A percentile compares a stretch with the other conserved stretches of the same genome.
Conservation (phyloP, 768 basidiomycete genomes). For the Pholiota molesta region DNA sequence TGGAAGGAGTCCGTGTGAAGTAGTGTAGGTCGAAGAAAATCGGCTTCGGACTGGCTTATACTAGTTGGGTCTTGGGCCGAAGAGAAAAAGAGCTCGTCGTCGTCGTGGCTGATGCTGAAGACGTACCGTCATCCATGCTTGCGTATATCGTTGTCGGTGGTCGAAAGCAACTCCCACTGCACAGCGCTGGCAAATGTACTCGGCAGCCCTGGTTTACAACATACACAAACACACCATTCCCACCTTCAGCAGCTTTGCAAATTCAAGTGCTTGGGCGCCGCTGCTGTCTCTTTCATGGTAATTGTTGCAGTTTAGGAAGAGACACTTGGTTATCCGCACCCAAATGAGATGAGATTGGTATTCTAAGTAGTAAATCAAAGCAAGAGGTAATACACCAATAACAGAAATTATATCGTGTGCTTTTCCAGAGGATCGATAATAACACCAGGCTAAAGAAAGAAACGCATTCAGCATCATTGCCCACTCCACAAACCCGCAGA, state of each 20-base stretch:
- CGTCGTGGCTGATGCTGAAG: slow-evolving; percentile 75
- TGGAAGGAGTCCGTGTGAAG: slow-evolving; percentile 27
- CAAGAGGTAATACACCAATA: background rate
- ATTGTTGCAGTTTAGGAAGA: too few relatives aligned
- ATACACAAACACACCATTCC: slow-evolving; percentile 13
- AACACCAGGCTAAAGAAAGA: slow-evolving; percentile 57
- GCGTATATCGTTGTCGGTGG: slow-evolving; percentile 17
- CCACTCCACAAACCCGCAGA: slow-evolving; percentile 1
- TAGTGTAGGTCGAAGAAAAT: slow-evolving; percentile 30
- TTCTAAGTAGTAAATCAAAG: background rate
- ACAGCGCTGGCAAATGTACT: slow-evolving; percentile 14
- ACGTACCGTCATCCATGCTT: slow-evolving; percentile 77
- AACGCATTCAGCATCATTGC: slow-evolving; percentile 10
- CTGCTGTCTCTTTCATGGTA: too few relatives aligned
- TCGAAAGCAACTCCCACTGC: background rate
- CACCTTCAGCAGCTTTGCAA: too few relatives aligned
- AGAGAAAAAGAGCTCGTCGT: slow-evolving; percentile 52
- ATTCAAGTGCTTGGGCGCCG: too few relatives aligned
- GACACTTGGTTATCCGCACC: background rate
- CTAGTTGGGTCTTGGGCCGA: slow-evolving; percentile 34
- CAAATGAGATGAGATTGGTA: background rate
- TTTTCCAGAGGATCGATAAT: slow-evolving; percentile 74
- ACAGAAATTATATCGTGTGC: slow-evolving; percentile 8
- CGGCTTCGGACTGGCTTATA: slow-evolving; percentile 27
- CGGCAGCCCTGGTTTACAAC: background rate